Conservation (phyloP, 257 asterid species). For the Ballota nigra region DNA sequence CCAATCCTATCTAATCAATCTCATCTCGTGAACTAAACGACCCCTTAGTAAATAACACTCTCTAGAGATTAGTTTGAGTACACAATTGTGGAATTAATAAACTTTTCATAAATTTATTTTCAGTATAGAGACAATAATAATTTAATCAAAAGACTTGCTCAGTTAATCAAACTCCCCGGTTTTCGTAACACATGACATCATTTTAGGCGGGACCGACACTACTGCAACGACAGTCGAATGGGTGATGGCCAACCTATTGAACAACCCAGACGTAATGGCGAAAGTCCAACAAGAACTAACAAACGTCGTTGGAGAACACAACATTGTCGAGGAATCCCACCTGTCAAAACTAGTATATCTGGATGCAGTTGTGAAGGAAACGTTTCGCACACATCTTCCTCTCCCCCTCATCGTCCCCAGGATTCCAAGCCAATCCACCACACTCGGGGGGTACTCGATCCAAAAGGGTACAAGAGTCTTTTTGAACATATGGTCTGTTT, state of each 20-base stretch:
- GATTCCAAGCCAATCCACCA: not conserved
- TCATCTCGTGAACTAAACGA: too few relatives aligned
- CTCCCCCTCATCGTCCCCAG: constrained; percentile 9
- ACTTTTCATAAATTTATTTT: too few relatives aligned
- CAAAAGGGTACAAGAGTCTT: not conserved
- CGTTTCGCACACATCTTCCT: not conserved
- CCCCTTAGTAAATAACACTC: too few relatives aligned
- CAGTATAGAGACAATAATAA: too few relatives aligned
- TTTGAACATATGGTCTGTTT: not conserved
- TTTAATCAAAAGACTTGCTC: not conserved
- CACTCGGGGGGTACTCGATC: not conserved
- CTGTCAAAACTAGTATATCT: not conserved
- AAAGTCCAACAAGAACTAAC: not conserved
- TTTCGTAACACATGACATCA: not conserved
- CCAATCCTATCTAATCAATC: too few relatives aligned
- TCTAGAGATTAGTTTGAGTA: too few relatives aligned
- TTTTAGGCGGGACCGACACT: constrained; percentile 5
- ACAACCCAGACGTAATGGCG: not conserved
- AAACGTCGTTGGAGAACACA: not conserved
- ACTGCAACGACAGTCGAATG: constrained; percentile 2
- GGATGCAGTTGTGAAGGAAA: constrained; percentile 13
- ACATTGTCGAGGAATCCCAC: not conserved
- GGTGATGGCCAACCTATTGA: constrained; percentile 11
- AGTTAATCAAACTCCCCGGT: not conserved
- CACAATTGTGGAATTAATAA: too few relatives aligned